Conservation (phyloP, 108 stramenopile genomes). For the Skeletonema costatum region DNA sequence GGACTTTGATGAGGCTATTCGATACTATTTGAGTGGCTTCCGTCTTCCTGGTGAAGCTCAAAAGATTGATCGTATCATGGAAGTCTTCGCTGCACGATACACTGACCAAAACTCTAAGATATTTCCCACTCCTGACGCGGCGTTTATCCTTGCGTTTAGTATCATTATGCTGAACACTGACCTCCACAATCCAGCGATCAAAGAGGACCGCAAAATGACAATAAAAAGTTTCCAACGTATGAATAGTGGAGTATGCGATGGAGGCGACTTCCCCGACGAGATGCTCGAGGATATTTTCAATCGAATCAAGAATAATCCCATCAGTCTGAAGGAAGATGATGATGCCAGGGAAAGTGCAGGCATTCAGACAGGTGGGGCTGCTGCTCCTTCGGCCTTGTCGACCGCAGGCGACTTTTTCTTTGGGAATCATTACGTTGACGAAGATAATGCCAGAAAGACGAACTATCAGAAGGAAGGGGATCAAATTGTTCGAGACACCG, state of each 20-base stretch:
- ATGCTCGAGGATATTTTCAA: conserved; percentile 93
- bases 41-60: conserved; percentile 99
- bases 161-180: conserved; percentile 99
- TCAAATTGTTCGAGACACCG: conserved; percentile 90
- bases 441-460: conserved; percentile 80
- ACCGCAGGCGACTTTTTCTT: conserved; percentile 68
- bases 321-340: conserved; percentile 97
- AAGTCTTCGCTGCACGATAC: conserved; percentile 97
- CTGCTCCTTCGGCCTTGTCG: conserved; percentile 28
- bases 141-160: conserved; percentile 97
- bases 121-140: conserved; percentile 95
- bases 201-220: conserved; percentile 94
- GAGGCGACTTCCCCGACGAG: conserved; percentile 90
- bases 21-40: conserved; percentile 95
- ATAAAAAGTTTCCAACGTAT: conserved; percentile 92
- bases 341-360: conserved; percentile 71
- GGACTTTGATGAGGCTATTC: conserved; percentile 94
- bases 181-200: conserved; percentile 97
- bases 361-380: conserved; percentile 28
- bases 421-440: conserved; percentile 71
- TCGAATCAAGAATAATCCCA: conserved; percentile 91
- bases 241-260: conserved; percentile 97
- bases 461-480: conserved; percentile 93
- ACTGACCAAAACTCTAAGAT: conserved; percentile 81
- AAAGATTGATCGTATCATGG: conserved; percentile 99